phyloP scores from a whole-genome alignment of 176 grass and related monocot species.

The Rhipidocladum racemiflorum region DNA sequence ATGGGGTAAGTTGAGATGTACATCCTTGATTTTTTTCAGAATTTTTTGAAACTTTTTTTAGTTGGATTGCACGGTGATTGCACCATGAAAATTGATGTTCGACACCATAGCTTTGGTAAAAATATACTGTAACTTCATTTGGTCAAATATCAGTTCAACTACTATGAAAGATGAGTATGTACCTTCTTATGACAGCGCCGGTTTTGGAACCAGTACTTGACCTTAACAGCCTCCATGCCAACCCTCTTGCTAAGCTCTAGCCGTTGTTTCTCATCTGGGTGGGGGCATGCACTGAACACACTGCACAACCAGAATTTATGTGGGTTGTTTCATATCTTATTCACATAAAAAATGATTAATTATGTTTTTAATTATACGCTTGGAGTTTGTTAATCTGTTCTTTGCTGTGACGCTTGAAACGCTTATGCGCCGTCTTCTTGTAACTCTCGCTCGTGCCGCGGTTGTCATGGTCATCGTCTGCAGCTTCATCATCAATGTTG shows the following conservation, averaged over 20 bases:
- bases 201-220: slow-evolving; percentile 47
- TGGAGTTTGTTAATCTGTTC: background rate
- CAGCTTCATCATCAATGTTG: background rate
- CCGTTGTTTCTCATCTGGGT: background rate
- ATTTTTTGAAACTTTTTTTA: too few relatives aligned
- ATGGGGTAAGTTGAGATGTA: too few relatives aligned
- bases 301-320: background rate
- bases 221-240: background rate
- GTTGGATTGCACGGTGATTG: too few relatives aligned
- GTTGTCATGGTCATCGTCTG: background rate
- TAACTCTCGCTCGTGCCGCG: background rate
- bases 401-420: background rate
- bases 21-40: too few relatives aligned
- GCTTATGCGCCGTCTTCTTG: background rate
- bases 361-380: background rate
- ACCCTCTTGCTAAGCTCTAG: background rate
- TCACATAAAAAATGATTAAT: background rate
- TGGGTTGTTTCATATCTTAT: background rate
- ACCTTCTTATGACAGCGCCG: slow-evolving; percentile 8
- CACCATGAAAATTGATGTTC: too few relatives aligned
- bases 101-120: background rate
- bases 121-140: background rate
- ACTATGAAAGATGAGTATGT: background rate
- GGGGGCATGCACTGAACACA: background rate
- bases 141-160: background rate